Conservation (phyloP, 352 stramenopile genomes). For the Phytophthora pistaciae region DNA sequence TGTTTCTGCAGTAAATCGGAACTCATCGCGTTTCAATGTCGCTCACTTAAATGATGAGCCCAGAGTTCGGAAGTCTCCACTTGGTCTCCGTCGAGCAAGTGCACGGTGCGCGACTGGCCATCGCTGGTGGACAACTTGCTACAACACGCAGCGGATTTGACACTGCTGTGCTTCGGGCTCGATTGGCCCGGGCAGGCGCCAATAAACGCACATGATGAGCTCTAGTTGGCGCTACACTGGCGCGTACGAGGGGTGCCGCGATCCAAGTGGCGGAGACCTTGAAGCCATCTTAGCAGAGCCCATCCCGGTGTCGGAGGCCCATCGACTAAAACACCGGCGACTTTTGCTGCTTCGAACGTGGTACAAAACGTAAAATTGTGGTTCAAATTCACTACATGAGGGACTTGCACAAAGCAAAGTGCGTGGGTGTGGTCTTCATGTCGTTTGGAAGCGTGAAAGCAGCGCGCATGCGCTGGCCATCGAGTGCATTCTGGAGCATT, state of each 20-base stretch:
- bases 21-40: not conserved
- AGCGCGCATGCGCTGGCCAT: too few species aligned
- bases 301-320: slow-evolving; percentile 18
- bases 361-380: not conserved
- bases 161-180: not conserved
- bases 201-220: slow-evolving; percentile 17
- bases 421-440: not conserved
- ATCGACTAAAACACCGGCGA: slow-evolving; percentile 9
- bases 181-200: slow-evolving; percentile 1
- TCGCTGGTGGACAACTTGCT: not conserved
- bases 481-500: not conserved
- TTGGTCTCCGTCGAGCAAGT: slow-evolving; percentile 1
- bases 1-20: not conserved
- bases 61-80: not conserved
- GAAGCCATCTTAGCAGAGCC: not conserved
- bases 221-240: slow-evolving; percentile 5
- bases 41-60: not conserved
- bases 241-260: slow-evolving; percentile 8
- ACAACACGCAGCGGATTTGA: not conserved
- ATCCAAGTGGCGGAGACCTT: slow-evolving; percentile 13
- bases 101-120: not conserved
- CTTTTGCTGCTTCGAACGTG: not conserved
- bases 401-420: not conserved
- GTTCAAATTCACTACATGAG: not conserved
- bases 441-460: not conserved